Evolutionary conservation across 1,284 basidiomycete genomes (phyloP), one percentile per base, ranked within the genome.

Genomic region (Phylloboletellus chloephorus): DNA sequence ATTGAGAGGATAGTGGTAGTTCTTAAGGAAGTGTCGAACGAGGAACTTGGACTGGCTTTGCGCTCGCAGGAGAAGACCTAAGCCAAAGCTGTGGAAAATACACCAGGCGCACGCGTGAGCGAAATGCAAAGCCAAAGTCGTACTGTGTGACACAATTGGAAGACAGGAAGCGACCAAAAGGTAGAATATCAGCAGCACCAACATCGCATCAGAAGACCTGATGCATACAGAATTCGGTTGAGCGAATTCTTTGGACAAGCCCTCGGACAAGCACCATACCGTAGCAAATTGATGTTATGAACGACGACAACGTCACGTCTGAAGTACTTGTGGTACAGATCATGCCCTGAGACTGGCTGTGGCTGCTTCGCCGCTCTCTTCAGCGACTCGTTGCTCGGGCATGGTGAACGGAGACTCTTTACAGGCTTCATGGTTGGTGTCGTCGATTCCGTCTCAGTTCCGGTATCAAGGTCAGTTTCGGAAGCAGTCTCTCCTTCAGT

Each of bases 1-100:
- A 48, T 68, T 68, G 50, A 66, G 67, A 7, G 80, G 75, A 62
- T 94, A 93, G 49, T 91, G 79, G 58, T 92, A 93, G 57, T 92
- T 81, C 69, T 94, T 94, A 53, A 98, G 65, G 63, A 88, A 98
- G 63, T 98, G 95, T 44, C 91, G 72, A 20, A 98, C 93, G 35
- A 97, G 70, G 73, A 88, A 97, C 64, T 92, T 93, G 60, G 69
- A 77, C 59, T 85, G 73, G 50, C 86, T 87, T 67, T 98, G 95
- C 2, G 83, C 87, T 23, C 78, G 78, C 19, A 98, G 73, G 7
- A 95, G 69, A 24, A 82, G 65, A 0, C 95, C 95, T 4, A 98
- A 76, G 0, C 88, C 94, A 55, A 94, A 79, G 19, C 84, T 89
- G 64, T 98, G 91, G 67, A 96, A 83, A 22, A 86, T 58, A 37